Conservation (phyloP, 1,139 yeast species). For the Debaryomyces sp. region DNA sequence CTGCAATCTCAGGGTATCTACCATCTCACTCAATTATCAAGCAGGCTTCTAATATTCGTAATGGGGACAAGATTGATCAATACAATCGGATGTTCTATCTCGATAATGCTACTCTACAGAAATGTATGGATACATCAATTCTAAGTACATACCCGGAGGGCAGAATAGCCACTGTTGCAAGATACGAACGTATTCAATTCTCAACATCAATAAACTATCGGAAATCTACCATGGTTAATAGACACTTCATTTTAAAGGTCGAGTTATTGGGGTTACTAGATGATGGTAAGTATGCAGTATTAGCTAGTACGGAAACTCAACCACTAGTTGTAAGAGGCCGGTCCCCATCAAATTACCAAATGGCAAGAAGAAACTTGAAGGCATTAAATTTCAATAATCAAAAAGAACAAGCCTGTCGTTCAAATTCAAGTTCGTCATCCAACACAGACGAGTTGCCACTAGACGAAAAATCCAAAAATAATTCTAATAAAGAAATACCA, state of each 20-base stretch:
- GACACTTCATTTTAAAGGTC: conserved; percentile 35
- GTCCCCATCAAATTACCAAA: conserved; percentile 43
- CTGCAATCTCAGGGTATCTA: conserved; percentile 46
- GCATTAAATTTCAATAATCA: conserved; percentile 2
- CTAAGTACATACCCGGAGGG: conserved; percentile 34
- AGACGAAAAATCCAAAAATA: background rate
- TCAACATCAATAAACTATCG: conserved; percentile 30
- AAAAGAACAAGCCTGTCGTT: background rate
- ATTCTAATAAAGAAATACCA: background rate
- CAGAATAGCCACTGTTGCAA: conserved; percentile 39
- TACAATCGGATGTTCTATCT: conserved; percentile 52
- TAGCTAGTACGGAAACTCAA: conserved; percentile 41
- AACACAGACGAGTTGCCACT: background rate
- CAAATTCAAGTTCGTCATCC: background rate
- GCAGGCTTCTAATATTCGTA: conserved; percentile 42
- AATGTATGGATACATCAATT: conserved; percentile 21
- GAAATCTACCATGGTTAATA: conserved; percentile 25
- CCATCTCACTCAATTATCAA: conserved; percentile 41
- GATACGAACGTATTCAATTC: conserved; percentile 49
- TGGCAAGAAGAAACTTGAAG: conserved; percentile 12
- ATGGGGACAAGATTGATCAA: conserved; percentile 51
- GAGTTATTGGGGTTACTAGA: conserved; percentile 32
- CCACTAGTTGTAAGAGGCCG: conserved; percentile 46
- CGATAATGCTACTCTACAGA: conserved; percentile 14
- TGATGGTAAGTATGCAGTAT: conserved; percentile 26